These are phyloP conservation scores for Salix arbutifolia DNA, from an alignment of 345 rosid genomes.

Conservation along the genomic window DNA sequence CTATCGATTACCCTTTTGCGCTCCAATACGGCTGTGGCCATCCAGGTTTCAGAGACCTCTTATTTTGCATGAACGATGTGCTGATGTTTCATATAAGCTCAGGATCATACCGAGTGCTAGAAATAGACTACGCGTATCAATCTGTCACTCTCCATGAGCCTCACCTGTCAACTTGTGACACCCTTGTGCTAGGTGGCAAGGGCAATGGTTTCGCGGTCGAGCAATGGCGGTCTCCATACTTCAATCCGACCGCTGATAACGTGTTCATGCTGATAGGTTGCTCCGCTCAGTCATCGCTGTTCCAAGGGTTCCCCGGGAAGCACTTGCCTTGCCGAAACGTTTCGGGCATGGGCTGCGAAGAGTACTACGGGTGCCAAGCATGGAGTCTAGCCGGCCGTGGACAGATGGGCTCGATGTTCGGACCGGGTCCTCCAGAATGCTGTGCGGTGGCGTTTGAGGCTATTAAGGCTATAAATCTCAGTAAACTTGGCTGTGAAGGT, in stretches of 20 bases:
- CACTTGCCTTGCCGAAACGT: conserved; percentile 81
- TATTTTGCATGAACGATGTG: conserved; percentile 77
- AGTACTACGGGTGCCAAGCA: conserved; percentile 65
- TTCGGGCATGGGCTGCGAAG: conserved; percentile 91
- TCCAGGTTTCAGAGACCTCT: conserved; percentile 74
- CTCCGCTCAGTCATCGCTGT: conserved; percentile 69
- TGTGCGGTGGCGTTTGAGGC: conserved; percentile 71
- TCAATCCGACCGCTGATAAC: conserved; percentile 64
- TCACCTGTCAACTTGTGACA: conserved; percentile 69
- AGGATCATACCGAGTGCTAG: conserved; percentile 76
- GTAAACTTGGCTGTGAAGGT: conserved; percentile 69
- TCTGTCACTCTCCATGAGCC: conserved; percentile 79
- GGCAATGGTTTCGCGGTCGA: conserved; percentile 86
- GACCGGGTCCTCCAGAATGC: conserved; percentile 75
- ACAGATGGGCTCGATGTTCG: conserved; percentile 24
- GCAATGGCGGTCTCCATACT: conserved; percentile 67
- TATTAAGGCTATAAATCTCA: conserved; percentile 65
- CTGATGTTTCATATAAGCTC: conserved; percentile 83
- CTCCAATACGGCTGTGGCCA: conserved; percentile 80
- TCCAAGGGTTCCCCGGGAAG: conserved; percentile 78
- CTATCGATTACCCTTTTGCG: conserved; percentile 74
- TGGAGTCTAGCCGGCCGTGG: conserved; percentile 56
- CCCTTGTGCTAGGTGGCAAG: conserved; percentile 59
- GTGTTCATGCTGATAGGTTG: conserved; percentile 88
- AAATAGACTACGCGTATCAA: conserved; percentile 74